Evolutionary conservation across 2,329 filamentous ascomycete genomes (phyloP).

Genomic region (Fusarium newnesense): DNA sequence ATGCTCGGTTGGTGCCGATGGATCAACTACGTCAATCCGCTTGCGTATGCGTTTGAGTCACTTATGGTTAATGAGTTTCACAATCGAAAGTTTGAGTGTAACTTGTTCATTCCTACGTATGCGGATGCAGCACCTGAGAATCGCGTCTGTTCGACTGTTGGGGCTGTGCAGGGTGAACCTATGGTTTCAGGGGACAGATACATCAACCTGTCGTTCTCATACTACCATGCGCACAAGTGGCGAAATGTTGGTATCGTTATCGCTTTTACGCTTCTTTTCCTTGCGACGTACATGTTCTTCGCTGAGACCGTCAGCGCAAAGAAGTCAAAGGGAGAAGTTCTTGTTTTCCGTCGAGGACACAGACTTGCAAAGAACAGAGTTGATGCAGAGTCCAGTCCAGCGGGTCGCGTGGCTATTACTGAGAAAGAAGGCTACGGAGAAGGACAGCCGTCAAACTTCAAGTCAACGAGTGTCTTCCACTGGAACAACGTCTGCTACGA

Average conservation of each 20-base stretch:
- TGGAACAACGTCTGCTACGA: slow-evolving; percentile 82
- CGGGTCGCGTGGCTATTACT: not conserved
- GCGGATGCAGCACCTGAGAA: slow-evolving; percentile 39
- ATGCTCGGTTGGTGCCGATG: slow-evolving; percentile 74
- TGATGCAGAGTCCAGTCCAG: slow-evolving; percentile 27
- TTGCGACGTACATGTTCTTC: slow-evolving; percentile 58
- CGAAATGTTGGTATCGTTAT: slow-evolving; percentile 67
- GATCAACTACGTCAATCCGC: slow-evolving; percentile 73
- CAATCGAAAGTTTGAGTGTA: slow-evolving; percentile 39
- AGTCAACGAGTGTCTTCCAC: slow-evolving; percentile 79
- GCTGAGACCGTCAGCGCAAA: slow-evolving; percentile 60
- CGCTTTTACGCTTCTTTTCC: slow-evolving; percentile 60
- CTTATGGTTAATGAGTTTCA: slow-evolving; percentile 74
- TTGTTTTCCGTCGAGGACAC: slow-evolving; percentile 64
- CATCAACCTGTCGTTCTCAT: slow-evolving; percentile 55
- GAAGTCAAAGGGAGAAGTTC: slow-evolving; percentile 69
- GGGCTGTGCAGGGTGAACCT: slow-evolving; percentile 55
- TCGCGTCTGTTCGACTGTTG: slow-evolving; percentile 58
- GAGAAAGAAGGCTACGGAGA: slow-evolving; percentile 30
- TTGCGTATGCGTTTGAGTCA: slow-evolving; percentile 72
- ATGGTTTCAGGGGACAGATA: slow-evolving; percentile 60
- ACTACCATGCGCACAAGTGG: slow-evolving; percentile 61
- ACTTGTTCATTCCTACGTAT: slow-evolving; percentile 46
- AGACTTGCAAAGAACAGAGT: not conserved
- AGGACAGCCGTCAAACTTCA: slow-evolving; percentile 39